Conservation (phyloP, 2,329 filamentous ascomycete genomes). For the Sporothrix schenckii region DNA sequence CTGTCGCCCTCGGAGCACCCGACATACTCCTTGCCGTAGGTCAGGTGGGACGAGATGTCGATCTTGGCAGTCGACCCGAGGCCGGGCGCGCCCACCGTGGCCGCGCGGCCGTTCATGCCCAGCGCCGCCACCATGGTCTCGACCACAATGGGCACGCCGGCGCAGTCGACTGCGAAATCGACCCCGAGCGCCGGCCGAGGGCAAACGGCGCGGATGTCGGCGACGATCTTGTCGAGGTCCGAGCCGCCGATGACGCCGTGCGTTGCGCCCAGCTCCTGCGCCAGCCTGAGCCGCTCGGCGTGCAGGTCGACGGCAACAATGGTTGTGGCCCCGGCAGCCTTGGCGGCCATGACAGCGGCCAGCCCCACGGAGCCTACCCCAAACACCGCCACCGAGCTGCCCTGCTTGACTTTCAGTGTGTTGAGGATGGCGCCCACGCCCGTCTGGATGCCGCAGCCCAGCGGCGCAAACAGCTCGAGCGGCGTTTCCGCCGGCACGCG, state of each 20-base stretch:
- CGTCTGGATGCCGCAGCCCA: slow-evolving; percentile 47
- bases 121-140: slow-evolving; percentile 53
- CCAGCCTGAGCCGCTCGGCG: not conserved
- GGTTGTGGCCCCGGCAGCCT: not conserved
- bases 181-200: slow-evolving; percentile 39
- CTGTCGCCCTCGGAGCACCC: slow-evolving; percentile 41
- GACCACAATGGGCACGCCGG: slow-evolving; percentile 46
- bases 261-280: slow-evolving; percentile 12
- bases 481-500: slow-evolving; percentile 36
- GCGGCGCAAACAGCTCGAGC: slow-evolving; percentile 41
- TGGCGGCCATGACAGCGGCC: slow-evolving; percentile 37
- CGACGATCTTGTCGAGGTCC: not conserved
- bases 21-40: slow-evolving; percentile 40
- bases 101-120: slow-evolving; percentile 39
- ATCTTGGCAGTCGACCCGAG: slow-evolving; percentile 35
- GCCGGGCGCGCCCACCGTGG: slow-evolving; percentile 39
- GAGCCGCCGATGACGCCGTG: slow-evolving; percentile 3
- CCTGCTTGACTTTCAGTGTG: slow-evolving; percentile 39
- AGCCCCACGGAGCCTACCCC: slow-evolving; percentile 45
- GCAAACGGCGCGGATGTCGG: slow-evolving; percentile 39
- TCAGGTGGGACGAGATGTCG: slow-evolving; percentile 40
- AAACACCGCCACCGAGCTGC: slow-evolving; percentile 41
- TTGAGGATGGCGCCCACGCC: slow-evolving; percentile 45
- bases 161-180: slow-evolving; percentile 43
- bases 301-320: slow-evolving; percentile 13